Evolutionary conservation across 768 basidiomycete genomes (phyloP).

Genomic region (Mycena polygramma): DNA sequence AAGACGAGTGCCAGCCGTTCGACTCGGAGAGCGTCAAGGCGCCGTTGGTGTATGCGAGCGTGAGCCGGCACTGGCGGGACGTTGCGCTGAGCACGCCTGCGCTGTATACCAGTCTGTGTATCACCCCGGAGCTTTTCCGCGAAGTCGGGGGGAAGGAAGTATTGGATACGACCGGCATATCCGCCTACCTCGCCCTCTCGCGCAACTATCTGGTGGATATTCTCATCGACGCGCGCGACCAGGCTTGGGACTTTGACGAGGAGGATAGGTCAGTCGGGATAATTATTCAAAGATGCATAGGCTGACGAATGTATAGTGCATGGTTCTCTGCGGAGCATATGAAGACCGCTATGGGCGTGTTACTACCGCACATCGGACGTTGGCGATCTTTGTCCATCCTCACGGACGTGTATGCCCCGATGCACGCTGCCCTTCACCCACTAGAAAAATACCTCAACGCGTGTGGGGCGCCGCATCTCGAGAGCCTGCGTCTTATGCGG

Average conservation of each 20-base stretch:
- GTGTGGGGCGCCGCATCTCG: slow-evolving; percentile 57
- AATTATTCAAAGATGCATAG: neutral
- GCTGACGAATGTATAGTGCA: slow-evolving; percentile 35
- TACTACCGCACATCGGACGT: slow-evolving; percentile 65
- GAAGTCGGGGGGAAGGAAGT: slow-evolving; percentile 10
- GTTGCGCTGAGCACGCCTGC: slow-evolving; percentile 63
- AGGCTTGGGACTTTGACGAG: slow-evolving; percentile 70
- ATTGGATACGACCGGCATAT: slow-evolving; percentile 55
- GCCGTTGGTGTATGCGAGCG: slow-evolving; percentile 61
- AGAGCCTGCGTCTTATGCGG: slow-evolving; percentile 67
- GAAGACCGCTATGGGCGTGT: slow-evolving; percentile 56
- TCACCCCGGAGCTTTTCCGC: slow-evolving; percentile 56
- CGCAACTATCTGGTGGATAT: slow-evolving; percentile 65
- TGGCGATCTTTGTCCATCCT: slow-evolving; percentile 68
- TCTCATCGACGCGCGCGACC: slow-evolving; percentile 70
- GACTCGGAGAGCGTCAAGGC: slow-evolving; percentile 56
- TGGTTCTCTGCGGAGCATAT: slow-evolving; percentile 61
- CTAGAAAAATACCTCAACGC: slow-evolving; percentile 55
- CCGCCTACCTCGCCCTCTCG: slow-evolving; percentile 60
- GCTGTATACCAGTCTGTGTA: slow-evolving; percentile 69
- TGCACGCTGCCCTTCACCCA: slow-evolving; percentile 62
- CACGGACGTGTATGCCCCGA: slow-evolving; percentile 70
- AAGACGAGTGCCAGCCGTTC: slow-evolving; percentile 48
- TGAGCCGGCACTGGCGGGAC: slow-evolving; percentile 65
- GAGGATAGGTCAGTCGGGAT: slow-evolving; percentile 53